A percentile compares a stretch with the other conserved stretches of the same genome.
phyloP scores from a whole-genome alignment of 345 rosid species.

The Mangifera indica region DNA sequence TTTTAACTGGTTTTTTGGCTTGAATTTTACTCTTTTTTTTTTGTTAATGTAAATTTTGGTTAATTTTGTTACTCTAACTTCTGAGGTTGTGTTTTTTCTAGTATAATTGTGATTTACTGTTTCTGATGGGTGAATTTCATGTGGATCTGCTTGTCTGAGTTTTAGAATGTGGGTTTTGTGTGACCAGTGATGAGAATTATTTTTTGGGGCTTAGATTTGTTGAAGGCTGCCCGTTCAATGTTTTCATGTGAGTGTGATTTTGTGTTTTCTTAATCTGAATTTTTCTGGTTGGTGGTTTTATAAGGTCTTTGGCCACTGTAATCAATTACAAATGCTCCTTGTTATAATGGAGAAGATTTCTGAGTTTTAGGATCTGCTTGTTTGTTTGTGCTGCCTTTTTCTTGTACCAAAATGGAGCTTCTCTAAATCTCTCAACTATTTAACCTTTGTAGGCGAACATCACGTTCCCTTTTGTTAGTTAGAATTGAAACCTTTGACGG shows the following conservation, averaged over 20 bases:
- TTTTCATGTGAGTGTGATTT: constrained; percentile 5
- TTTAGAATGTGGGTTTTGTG: neutral
- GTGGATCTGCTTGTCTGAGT: constrained; percentile 31
- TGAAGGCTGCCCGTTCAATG: neutral
- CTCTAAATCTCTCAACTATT: neutral
- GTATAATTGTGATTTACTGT: neutral
- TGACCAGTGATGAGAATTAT: constrained; percentile 6
- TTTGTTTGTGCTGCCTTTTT: neutral
- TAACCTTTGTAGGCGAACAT: neutral
- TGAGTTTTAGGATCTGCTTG: no score
- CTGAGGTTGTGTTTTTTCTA: neutral
- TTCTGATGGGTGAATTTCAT: constrained; percentile 18
- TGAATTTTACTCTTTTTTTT: neutral
- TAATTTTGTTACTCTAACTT: neutral
- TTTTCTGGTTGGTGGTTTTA: constrained; percentile 11
- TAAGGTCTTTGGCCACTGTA: neutral
- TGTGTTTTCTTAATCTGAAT: constrained; percentile 7
- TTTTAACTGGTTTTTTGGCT: neutral
- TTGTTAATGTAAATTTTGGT: neutral
- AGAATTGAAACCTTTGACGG: neutral
- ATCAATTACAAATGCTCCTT: neutral
- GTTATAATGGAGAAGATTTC: neutral
- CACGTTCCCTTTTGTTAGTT: neutral
- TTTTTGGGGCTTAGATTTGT: neutral
- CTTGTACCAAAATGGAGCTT: no score